Conservation (phyloP, 1,284 basidiomycete genomes). For the Papiliotrema nemorosa region DNA sequence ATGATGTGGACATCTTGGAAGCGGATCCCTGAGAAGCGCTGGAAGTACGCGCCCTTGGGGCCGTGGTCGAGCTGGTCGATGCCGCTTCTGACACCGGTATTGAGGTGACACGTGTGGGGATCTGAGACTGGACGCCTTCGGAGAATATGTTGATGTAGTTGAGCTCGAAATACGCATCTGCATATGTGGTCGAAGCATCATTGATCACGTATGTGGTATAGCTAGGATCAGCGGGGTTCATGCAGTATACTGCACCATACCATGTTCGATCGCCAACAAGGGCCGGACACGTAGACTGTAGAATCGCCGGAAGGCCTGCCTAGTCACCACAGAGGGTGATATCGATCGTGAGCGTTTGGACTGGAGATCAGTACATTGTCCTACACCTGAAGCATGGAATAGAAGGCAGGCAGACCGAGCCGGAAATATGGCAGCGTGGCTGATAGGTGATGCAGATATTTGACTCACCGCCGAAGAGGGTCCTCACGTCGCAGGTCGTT, state of each 20-base stretch:
- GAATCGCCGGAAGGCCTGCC: conserved; percentile 52
- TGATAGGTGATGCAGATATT: not conserved
- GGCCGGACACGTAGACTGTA: conserved; percentile 60
- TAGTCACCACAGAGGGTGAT: conserved; percentile 67
- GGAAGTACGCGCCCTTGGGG: too few species aligned
- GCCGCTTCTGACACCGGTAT: conserved; percentile 5
- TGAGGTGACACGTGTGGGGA: not conserved
- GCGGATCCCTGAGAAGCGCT: too few species aligned
- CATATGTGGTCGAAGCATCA: conserved; percentile 56
- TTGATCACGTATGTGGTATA: conserved; percentile 73
- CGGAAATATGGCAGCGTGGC: too few species aligned
- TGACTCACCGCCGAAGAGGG: conserved; percentile 56
- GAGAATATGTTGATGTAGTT: conserved; percentile 55
- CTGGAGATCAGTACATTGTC: conserved; percentile 1
- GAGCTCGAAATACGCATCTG: conserved; percentile 73
- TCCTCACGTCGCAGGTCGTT: conserved; percentile 58
- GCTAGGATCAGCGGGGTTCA: conserved; percentile 46
- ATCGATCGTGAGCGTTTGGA: conserved; percentile 67
- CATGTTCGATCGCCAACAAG: conserved; percentile 37
- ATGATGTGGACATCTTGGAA: too few species aligned
- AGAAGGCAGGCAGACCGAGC: too few species aligned
- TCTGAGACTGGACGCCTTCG: not conserved
- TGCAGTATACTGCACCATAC: conserved; percentile 11
- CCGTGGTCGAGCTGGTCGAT: too few species aligned
- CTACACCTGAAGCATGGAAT: too few species aligned